Percentiles rank a stretch among this genome's conserved stretches.
Conservation (phyloP, 805 yeast species). For the Saccharomycopsis sp. region DNA sequence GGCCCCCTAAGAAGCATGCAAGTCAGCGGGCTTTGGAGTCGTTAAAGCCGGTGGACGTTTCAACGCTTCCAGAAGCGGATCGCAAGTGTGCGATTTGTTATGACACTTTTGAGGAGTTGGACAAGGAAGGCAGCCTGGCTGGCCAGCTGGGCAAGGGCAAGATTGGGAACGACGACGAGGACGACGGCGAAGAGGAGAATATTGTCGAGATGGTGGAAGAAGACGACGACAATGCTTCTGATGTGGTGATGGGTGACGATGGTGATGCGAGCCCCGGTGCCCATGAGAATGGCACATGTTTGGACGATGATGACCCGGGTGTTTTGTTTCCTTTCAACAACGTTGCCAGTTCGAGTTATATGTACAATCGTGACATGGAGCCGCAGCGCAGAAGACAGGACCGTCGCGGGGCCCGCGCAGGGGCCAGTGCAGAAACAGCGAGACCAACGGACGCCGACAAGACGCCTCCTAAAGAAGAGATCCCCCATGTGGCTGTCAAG, state of each 20-base stretch:
- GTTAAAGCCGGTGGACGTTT: slow-evolving; percentile 9
- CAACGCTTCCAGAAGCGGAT: slow-evolving; percentile 11
- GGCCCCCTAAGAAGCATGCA: slow-evolving; percentile 14
- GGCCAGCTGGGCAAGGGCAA: neutral
- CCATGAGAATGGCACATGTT: no score
- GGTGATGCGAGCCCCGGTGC: neutral
- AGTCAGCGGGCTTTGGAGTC: slow-evolving; percentile 17
- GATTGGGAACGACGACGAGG: neutral
- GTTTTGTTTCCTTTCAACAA: slow-evolving; percentile 7
- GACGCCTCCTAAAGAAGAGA: neutral
- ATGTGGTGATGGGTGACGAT: neutral
- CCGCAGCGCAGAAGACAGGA: no score
- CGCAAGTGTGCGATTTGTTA: slow-evolving; percentile 20
- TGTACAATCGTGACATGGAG: no score
- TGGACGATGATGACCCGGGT: slow-evolving; percentile 12
- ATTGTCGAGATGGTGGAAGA: neutral
- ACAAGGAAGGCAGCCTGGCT: neutral
- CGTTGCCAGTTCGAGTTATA: neutral
- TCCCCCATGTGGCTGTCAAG: slow-evolving; percentile 51
- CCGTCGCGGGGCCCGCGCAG: neutral
- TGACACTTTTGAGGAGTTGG: slow-evolving; percentile 11
- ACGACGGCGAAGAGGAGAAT: neutral
- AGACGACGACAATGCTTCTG: no score
- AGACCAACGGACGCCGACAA: neutral
- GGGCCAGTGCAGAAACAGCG: neutral